Evolutionary conservation across 257 asterid species (phyloP).

Genomic region (Ilex asprella): DNA sequence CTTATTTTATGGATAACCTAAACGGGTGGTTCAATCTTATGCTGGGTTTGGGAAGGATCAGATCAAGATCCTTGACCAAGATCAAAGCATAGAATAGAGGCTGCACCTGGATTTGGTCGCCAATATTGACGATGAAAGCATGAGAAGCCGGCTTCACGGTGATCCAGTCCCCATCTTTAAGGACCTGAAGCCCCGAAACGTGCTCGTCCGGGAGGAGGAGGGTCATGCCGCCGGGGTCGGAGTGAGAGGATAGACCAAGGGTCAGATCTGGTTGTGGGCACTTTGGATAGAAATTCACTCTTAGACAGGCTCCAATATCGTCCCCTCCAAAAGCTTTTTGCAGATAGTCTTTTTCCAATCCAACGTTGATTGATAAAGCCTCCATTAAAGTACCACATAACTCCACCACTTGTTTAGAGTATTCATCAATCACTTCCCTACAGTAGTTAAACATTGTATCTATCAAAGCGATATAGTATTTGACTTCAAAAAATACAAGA

Average conservation of each 20-base stretch:
- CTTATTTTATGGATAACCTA: too few relatives aligned
- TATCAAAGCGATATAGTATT: too few relatives aligned
- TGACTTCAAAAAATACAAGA: too few relatives aligned
- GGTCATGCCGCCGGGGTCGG: conserved; percentile 91
- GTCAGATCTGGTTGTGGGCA: conserved; percentile 81
- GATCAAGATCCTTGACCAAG: too few relatives aligned
- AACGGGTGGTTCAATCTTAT: too few relatives aligned
- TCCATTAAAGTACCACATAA: conserved; percentile 59
- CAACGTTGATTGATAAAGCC: conserved; percentile 50
- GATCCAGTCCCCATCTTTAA: conserved; percentile 43
- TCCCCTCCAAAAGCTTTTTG: conserved; percentile 72
- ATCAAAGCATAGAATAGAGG: background rate
- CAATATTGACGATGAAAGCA: conserved; percentile 76
- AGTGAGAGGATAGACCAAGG: conserved; percentile 74
- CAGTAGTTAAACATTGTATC: background rate
- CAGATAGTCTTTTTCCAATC: conserved; percentile 41
- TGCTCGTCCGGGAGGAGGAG: conserved; percentile 60
- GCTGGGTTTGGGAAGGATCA: too few relatives aligned
- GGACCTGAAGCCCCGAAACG: conserved; percentile 81
- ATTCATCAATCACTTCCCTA: conserved; percentile 65
- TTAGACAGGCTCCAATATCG: conserved; percentile 67
- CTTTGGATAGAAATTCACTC: conserved; percentile 80
- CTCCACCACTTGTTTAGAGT: conserved; percentile 49
- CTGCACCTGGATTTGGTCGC: conserved; percentile 81
- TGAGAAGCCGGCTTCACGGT: conserved; percentile 74